Evolutionary conservation across 129 eudicot species (phyloP).

Genomic region (Helianthus tuberosus): DNA sequence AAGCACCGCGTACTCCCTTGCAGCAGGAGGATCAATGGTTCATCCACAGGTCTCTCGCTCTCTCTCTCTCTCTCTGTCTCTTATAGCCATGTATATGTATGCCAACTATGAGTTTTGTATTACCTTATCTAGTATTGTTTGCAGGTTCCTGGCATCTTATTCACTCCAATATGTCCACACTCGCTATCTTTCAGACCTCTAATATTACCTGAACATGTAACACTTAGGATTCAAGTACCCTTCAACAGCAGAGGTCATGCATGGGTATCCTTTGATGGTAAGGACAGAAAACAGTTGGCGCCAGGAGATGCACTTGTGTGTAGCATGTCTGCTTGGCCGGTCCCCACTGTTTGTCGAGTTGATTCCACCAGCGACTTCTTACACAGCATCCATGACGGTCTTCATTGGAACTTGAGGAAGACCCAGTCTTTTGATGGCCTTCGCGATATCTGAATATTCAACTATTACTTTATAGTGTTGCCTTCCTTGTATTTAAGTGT

Average conservation of each 20-base stretch:
- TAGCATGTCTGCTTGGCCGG: constrained; percentile 98
- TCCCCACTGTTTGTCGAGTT: constrained; percentile 81
- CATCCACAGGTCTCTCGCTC: constrained; percentile 76
- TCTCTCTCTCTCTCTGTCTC: no score
- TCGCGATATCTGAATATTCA: constrained; percentile 15
- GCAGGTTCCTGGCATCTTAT: constrained; percentile 93
- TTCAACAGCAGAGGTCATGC: constrained; percentile 89
- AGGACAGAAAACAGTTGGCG: constrained; percentile 66
- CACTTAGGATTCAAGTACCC: constrained; percentile 79
- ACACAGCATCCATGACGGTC: constrained; percentile 95
- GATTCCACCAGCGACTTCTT: constrained; percentile 86
- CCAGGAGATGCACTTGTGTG: constrained; percentile 93
- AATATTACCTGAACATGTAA: constrained; percentile 84
- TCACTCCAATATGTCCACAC: constrained; percentile 99
- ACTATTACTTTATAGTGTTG: no score
- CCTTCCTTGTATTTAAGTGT: no score
- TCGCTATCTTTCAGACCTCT: constrained; percentile 92
- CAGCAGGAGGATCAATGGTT: constrained; percentile 99
- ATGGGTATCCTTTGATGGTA: constrained; percentile 95
- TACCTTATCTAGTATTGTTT: background rate
- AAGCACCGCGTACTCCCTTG: constrained; percentile 97
- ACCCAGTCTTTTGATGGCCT: constrained; percentile 74
- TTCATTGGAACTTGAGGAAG: constrained; percentile 95
- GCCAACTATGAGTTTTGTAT: no score
- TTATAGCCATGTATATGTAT: no score